Percentiles rank a stretch among this genome's conserved stretches.
Conservation (phyloP, 2,329 filamentous ascomycete species). For the Corniculantispora saksenae region DNA sequence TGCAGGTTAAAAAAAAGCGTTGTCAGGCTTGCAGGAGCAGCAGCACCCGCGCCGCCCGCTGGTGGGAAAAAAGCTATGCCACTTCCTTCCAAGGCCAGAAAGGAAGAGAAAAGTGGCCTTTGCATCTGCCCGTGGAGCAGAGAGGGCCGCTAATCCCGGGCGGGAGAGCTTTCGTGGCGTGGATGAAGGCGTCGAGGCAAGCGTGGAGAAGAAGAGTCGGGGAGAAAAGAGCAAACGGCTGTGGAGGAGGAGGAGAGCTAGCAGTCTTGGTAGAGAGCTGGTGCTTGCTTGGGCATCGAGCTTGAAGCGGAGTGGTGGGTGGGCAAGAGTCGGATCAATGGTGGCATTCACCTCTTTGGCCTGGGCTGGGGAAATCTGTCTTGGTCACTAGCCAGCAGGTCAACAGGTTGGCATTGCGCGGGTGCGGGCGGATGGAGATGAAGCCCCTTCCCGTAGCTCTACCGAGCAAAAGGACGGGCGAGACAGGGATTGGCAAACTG, state of each 20-base stretch:
- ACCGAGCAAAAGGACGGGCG: too few species aligned
- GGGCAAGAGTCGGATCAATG: too few species aligned
- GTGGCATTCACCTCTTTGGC: too few species aligned
- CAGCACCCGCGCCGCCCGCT: not conserved
- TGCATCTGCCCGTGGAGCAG: not conserved
- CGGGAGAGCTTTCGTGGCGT: not conserved
- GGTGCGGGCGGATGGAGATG: too few species aligned
- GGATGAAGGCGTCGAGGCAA: not conserved
- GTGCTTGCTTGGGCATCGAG: not conserved
- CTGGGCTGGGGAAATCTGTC: too few species aligned
- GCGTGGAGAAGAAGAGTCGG: not conserved
- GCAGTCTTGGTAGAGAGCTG: not conserved
- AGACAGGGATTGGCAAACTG: constrained; percentile 7
- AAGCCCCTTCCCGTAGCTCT: not conserved
- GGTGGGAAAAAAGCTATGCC: not conserved
- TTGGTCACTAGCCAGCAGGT: too few species aligned
- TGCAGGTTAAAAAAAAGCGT: not conserved
- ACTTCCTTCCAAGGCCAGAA: constrained; percentile 1
- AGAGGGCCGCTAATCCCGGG: constrained; percentile 2
- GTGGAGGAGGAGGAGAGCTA: not conserved
- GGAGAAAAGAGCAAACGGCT: not conserved
- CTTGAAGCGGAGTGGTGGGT: not conserved
- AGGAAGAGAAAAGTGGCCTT: constrained; percentile 9
- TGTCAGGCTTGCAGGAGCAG: not conserved
- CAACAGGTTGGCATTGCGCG: too few species aligned